These are phyloP conservation scores for Coix lacrymajobi DNA, from an alignment of 176 grass and related monocot genomes.

Conservation along the genomic window DNA sequence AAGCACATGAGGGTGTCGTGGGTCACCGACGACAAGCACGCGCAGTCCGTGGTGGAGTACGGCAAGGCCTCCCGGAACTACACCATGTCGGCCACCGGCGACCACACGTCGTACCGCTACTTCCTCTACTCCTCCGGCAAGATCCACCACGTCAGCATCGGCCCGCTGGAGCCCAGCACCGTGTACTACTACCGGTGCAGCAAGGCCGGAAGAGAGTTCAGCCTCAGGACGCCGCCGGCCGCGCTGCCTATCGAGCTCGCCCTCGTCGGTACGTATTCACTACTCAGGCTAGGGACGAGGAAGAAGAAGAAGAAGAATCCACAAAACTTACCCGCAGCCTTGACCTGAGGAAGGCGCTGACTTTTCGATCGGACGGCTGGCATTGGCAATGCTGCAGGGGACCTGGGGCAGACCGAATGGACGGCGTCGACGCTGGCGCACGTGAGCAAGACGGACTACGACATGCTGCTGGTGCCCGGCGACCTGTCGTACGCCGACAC, in stretches of 20 bases:
- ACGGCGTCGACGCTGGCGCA: conserved; percentile 79
- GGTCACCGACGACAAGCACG: conserved; percentile 66
- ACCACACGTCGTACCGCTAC: conserved; percentile 73
- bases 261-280: conserved; percentile 33
- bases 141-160: conserved; percentile 92
- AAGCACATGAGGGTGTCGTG: conserved; percentile 61
- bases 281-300: too few species aligned
- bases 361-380: background rate
- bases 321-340: too few species aligned
- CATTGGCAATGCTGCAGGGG: conserved; percentile 16
- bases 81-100: conserved; percentile 46
- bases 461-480: conserved; percentile 83
- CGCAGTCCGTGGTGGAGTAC: conserved; percentile 60
- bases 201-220: conserved; percentile 51
- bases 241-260: conserved; percentile 70
- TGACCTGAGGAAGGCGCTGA: background rate
- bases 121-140: conserved; percentile 82
- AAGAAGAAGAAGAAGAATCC: background rate
- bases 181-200: conserved; percentile 90
- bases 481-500: conserved; percentile 89
- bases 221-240: conserved; percentile 63
- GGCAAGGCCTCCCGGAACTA: conserved; percentile 46
- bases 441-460: conserved; percentile 44
- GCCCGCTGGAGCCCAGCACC: conserved; percentile 52
- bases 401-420: conserved; percentile 93